Base-by-base conservation (phyloP, 2,329 filamentous ascomycete genomes). In the Diaporthe citrichinensis region DNA sequence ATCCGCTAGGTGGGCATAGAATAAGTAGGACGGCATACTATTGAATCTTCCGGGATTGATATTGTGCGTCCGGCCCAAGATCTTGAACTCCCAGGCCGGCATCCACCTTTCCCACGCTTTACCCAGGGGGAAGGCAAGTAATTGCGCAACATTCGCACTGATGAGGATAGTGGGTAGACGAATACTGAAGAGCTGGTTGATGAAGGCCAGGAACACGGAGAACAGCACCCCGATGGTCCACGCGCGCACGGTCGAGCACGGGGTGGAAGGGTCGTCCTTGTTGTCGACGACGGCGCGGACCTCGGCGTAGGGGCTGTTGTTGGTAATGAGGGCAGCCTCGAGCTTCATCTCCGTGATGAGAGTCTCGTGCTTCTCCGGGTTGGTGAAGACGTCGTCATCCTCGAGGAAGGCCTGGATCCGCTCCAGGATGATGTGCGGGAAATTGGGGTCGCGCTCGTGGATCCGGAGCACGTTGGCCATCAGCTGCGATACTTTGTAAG, bases 141-240 rank as follows among this genome's bases (percentile, higher is more conserved):
- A 82, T 83, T 91, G 89, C 25, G 89, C 88, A 12, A 92, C 88
- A 71, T 90, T 89, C 68, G 88, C 84, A 77, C 87, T 85, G 79
- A 92, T 88, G 23, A 82, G 85, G 78, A 92, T 91, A 58, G 85
- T 83, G 0, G 90, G 90, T 76, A 88, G 86, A 14, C 90, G 88
- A 75, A 91, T 88, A 69, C 87, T 88, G 80, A 92, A 91, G 69
- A 92, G 86, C 83, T 90, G 88, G 79, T 92, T 91, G 79, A 88
- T 84, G 72, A 88, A 88, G 59, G 87, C 85, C 46, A 90, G 83
- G 36, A 88, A 77, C 41, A 86, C 82, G 12, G 87, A 85, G 75
- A 90, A 91, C 57, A 85, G 77, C n/a, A 89, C 80, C 23, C 89
- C 89, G 44, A 91, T 88, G 25, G 82, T 79, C 88, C 89, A 90